A percentile compares a stretch with the other conserved stretches of the same genome.
phyloP scores from a whole-genome alignment of 805 yeast species.

The Candida nanaspora region DNA sequence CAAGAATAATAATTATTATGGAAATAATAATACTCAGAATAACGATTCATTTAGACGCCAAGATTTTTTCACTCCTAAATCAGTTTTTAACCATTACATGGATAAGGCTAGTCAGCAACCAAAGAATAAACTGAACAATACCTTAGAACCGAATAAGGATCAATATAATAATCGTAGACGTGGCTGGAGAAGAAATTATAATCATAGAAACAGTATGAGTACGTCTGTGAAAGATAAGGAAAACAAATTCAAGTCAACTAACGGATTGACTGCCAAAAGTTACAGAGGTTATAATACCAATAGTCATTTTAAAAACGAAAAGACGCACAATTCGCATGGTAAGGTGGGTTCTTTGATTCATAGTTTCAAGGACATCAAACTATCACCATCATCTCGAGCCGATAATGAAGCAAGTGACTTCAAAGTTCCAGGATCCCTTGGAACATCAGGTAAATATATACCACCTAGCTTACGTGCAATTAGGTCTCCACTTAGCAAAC shows the following conservation, averaged over 20 bases:
- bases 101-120: constrained; percentile 40
- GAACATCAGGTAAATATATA: constrained; percentile 50
- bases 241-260: not conserved
- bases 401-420: not conserved
- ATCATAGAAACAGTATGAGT: constrained; percentile 9
- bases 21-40: constrained; percentile 3
- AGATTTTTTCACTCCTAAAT: constrained; percentile 74
- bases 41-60: constrained; percentile 45
- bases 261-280: constrained; percentile 8
- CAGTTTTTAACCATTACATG: constrained; percentile 65
- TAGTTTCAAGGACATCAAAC: not conserved
- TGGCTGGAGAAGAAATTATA: constrained; percentile 13
- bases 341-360: not conserved
- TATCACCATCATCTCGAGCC: not conserved
- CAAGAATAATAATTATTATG: constrained; percentile 15
- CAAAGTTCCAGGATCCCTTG: constrained; percentile 16
- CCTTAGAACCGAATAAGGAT: not conserved
- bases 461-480: constrained; percentile 58
- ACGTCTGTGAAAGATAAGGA: constrained; percentile 13
- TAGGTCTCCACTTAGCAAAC: constrained; percentile 13
- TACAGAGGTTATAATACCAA: not conserved
- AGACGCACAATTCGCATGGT: not conserved
- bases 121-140: not conserved
- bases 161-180: constrained; percentile 3
- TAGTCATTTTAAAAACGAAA: not conserved